phyloP scores from a whole-genome alignment of 2,329 filamentous ascomycete genomes.

The Aspergillus oerlinghausenensis region DNA sequence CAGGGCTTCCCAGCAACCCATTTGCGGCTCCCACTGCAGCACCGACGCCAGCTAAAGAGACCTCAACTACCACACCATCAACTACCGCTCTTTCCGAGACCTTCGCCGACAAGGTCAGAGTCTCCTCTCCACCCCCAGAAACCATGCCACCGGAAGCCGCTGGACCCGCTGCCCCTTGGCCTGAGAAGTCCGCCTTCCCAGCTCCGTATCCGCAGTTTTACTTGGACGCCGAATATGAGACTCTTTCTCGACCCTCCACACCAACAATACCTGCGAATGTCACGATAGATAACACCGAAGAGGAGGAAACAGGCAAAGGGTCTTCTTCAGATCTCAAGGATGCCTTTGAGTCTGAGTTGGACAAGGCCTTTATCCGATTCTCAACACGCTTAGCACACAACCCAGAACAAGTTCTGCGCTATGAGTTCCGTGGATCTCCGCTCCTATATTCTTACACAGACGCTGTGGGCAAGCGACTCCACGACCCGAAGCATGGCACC shows the following conservation, averaged over 20 bases:
- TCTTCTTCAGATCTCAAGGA: constrained; percentile 54
- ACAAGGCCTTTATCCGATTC: constrained; percentile 74
- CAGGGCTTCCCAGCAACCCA: constrained; percentile 48
- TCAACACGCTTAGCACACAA: constrained; percentile 74
- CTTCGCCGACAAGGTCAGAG: constrained; percentile 66
- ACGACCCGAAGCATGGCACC: constrained; percentile 17
- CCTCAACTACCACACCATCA: constrained; percentile 31
- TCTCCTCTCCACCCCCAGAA: constrained; percentile 38
- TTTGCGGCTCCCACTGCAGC: constrained; percentile 51
- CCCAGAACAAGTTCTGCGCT: constrained; percentile 75
- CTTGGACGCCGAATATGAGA: constrained; percentile 90
- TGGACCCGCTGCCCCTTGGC: constrained; percentile 68
- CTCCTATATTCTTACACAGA: constrained; percentile 79
- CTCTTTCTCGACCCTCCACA: constrained; percentile 57
- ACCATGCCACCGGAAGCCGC: constrained; percentile 30
- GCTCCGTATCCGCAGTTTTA: constrained; percentile 70
- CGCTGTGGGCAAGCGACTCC: constrained; percentile 62
- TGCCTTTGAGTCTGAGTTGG: constrained; percentile 70
- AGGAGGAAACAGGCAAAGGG: constrained; percentile 31
- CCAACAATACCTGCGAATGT: constrained; percentile 47
- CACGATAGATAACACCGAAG: constrained; percentile 38
- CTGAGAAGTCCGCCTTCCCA: constrained; percentile 60
- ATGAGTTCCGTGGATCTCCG: constrained; percentile 69
- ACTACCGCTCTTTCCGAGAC: constrained; percentile 52
- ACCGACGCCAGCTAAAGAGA: constrained; percentile 6